Conservation (phyloP, 805 yeast genomes). For the Hagleromyces aurorensis region DNA sequence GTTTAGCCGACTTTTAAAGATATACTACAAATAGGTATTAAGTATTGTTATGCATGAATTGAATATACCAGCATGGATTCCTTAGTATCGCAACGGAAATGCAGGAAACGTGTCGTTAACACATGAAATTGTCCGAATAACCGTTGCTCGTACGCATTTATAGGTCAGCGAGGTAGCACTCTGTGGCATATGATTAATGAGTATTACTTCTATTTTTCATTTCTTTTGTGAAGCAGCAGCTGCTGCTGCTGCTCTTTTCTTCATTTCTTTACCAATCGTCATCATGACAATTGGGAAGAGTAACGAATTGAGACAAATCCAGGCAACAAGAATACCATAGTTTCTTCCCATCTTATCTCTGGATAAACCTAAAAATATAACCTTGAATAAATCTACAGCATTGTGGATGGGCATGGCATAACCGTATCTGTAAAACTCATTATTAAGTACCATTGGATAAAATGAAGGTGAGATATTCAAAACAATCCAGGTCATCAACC, state of each 20-base stretch:
- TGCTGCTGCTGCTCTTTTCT: conserved; percentile 21
- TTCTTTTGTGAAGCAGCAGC: conserved; percentile 2
- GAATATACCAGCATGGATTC: too few species aligned
- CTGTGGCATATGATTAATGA: too few species aligned
- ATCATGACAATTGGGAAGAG: conserved; percentile 39
- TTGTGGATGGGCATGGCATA: conserved; percentile 65
- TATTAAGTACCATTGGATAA: conserved; percentile 51
- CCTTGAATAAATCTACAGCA: conserved; percentile 52
- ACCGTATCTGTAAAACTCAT: conserved; percentile 54
- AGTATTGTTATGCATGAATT: too few species aligned
- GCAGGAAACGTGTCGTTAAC: too few species aligned
- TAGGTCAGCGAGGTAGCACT: too few species aligned
- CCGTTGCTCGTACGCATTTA: too few species aligned
- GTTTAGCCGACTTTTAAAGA: too few species aligned
- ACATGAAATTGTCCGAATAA: too few species aligned
- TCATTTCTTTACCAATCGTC: conserved; percentile 35
- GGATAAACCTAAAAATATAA: conserved; percentile 48
- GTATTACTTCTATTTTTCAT: too few species aligned
- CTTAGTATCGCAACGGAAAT: too few species aligned
- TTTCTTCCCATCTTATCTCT: conserved; percentile 53
- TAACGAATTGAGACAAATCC: conserved; percentile 47
- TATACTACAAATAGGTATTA: too few species aligned
- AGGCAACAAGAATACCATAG: conserved; percentile 49
- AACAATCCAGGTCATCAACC: conserved; percentile 67
- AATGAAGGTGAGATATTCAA: conserved; percentile 63